Evolutionary conservation across 2,329 filamentous ascomycete genomes (phyloP).

Genomic region (Fusarium newnesense): DNA sequence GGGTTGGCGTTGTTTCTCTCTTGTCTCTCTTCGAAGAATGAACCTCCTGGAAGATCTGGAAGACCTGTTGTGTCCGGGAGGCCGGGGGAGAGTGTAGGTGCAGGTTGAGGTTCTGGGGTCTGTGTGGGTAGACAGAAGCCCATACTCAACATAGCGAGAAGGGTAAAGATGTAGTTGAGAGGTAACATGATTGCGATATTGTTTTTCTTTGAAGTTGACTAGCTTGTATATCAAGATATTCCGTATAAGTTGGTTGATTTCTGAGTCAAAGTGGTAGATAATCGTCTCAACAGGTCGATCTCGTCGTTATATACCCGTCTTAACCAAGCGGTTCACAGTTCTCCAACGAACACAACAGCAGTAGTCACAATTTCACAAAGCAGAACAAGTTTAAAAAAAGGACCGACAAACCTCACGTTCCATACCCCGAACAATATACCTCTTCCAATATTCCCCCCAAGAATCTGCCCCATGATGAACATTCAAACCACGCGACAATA

Average conservation of each 20-base stretch:
- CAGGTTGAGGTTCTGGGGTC: constrained; percentile 17
- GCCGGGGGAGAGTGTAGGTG: constrained; percentile 4
- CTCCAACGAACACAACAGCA: constrained; percentile 22
- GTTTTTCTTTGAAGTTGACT: background rate
- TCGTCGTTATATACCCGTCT: constrained; percentile 23
- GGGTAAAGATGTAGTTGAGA: background rate
- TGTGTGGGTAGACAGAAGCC: constrained; percentile 27
- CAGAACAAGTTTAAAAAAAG: background rate
- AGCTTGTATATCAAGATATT: background rate
- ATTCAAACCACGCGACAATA: constrained; percentile 18
- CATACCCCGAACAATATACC: constrained; percentile 24
- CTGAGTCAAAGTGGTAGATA: background rate
- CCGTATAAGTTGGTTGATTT: background rate
- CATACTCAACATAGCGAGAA: constrained; percentile 13
- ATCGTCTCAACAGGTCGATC: background rate
- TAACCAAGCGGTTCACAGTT: constrained; percentile 4
- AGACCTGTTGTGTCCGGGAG: constrained; percentile 8
- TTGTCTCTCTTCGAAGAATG: constrained; percentile 14
- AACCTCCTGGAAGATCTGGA: background rate
- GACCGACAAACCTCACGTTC: background rate
- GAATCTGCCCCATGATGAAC: constrained; percentile 11
- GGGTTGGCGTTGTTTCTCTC: constrained; percentile 30
- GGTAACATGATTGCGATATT: constrained; percentile 13
- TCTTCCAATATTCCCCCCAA: background rate
- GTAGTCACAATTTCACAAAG: constrained; percentile 1